Evolutionary conservation across 2,329 filamentous ascomycete species (phyloP), one percentile per base, ranked within the genome.

Genomic region (Xylaria sp.): DNA sequence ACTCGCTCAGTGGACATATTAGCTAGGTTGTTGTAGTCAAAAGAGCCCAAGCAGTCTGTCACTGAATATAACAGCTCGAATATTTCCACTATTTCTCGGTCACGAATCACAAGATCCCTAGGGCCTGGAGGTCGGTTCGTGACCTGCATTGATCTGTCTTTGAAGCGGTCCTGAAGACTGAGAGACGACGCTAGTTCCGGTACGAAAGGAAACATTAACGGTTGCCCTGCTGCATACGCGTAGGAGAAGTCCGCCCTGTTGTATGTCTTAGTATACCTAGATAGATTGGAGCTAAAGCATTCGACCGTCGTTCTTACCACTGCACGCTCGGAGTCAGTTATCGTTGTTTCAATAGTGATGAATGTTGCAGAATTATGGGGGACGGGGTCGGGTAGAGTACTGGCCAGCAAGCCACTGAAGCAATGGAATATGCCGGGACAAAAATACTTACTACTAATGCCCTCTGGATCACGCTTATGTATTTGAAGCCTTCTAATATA

Each of bases 231-330:
- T 12, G 75, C 76, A 15, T 78, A 78, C 18, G 77, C 77, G 41
- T 79, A 79, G 8, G 78, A 78, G 52, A 78, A 79, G 64, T 79
- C 78, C 13, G 78, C 77, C 78, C 76, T 78, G 39, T 54, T 23
- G 34, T 44, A 28, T 50, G n/a, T 15, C 34, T 76, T 70, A 76
- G 70, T 34, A 34, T 39, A 65, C 56, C 52, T 61, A 20, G 28
- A 60, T 46, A 7, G 12, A 25, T 34, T 51, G 8, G 13, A 51
- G 51, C 44, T 44, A 6, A 5, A 20, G 5, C 20, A 52, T 25
- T 37, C 4, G 10, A 25, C 60, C 13, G 37, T 32, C 50, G 6
- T 68, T 34, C 76, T 71, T 66, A 78, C 76, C 78, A 79, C 56
- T 58, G 25, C n/a, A 32, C 6, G 28, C 32, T 46, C 10, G 25